Evolutionary conservation across 345 rosid genomes (phyloP).

Genomic region (Cardamine resedifolia): DNA sequence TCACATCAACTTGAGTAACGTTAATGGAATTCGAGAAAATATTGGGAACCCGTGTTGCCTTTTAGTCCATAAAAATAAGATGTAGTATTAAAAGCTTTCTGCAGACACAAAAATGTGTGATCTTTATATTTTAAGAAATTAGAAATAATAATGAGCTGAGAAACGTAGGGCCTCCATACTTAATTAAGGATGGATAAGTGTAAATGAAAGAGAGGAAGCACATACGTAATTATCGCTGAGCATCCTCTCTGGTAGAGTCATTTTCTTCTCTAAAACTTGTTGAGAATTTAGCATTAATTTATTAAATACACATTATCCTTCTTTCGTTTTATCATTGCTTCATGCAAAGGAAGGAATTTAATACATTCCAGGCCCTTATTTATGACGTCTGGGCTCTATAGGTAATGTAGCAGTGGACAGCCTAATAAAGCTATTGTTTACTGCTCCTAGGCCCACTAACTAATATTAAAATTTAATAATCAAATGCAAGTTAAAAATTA

Average conservation of each 20-base stretch:
- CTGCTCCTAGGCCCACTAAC: neutral
- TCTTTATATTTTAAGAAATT: constrained; percentile 14
- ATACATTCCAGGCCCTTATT: constrained; percentile 5
- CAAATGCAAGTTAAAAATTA: neutral
- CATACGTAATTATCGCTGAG: constrained; percentile 27
- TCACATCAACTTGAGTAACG: constrained; percentile 17
- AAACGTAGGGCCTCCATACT: constrained; percentile 31
- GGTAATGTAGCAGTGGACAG: neutral
- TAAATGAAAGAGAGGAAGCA: constrained; percentile 26
- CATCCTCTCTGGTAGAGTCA: too few relatives aligned
- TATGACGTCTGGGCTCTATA: neutral
- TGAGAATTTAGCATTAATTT: neutral
- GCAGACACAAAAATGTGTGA: constrained; percentile 22
- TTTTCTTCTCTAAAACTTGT: constrained; percentile 16
- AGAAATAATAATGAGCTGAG: constrained; percentile 21
- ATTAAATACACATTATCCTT: neutral
- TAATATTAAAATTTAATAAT: neutral
- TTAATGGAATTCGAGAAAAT: constrained; percentile 2
- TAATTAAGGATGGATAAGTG: constrained; percentile 9
- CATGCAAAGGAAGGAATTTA: constrained; percentile 7
- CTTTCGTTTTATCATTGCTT: neutral
- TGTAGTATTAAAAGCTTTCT: constrained; percentile 14
- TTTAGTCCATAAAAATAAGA: constrained; percentile 28
- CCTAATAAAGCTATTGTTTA: constrained; percentile 6
- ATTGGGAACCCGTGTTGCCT: constrained; percentile 7